These are phyloP conservation scores for Cutaneotrichosporon dermatis DNA, from an alignment of 1,284 basidiomycete species.

Conservation along the genomic window DNA sequence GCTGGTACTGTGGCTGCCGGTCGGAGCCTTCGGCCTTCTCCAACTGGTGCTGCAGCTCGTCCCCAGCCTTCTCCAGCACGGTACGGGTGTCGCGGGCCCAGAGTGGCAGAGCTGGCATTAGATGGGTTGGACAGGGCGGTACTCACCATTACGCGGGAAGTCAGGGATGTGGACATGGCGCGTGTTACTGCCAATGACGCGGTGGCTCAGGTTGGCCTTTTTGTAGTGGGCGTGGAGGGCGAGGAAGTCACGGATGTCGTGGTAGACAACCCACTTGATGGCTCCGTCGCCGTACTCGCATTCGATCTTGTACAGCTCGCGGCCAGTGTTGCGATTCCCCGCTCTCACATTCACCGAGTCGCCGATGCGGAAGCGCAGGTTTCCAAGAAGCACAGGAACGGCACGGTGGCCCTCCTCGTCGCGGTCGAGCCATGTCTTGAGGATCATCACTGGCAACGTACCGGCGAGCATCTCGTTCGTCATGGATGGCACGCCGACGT, in stretches of 20 bases:
- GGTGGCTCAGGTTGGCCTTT: slow-evolving; percentile 66
- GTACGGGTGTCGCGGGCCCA: slow-evolving; percentile 31
- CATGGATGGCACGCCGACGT: slow-evolving; percentile 58
- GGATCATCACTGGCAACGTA: slow-evolving; percentile 73
- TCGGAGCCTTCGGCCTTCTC: no score
- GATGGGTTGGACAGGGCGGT: background rate
- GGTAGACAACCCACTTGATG: slow-evolving; percentile 92
- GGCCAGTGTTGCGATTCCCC: slow-evolving; percentile 6
- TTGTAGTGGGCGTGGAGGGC: slow-evolving; percentile 87
- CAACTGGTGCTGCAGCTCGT: background rate
- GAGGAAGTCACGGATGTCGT: slow-evolving; percentile 88
- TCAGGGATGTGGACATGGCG: slow-evolving; percentile 75
- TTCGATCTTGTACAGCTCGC: slow-evolving; percentile 51
- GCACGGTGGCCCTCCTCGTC: slow-evolving; percentile 81
- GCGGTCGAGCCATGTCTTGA: slow-evolving; percentile 84
- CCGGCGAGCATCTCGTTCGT: slow-evolving; percentile 79
- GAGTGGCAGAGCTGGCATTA: slow-evolving; percentile 67
- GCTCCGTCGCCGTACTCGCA: slow-evolving; percentile 94
- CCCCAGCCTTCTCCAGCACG: slow-evolving; percentile 55
- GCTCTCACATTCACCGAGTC: slow-evolving; percentile 39
- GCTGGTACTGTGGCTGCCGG: background rate
- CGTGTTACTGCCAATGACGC: slow-evolving; percentile 52
- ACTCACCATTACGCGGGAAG: slow-evolving; percentile 65
- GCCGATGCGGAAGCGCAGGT: slow-evolving; percentile 46
- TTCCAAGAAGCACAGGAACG: slow-evolving; percentile 71